A percentile compares a stretch with the other conserved stretches of the same genome.
phyloP scores from a whole-genome alignment of 2,329 filamentous ascomycete species.

The Phialocephala sp. region DNA sequence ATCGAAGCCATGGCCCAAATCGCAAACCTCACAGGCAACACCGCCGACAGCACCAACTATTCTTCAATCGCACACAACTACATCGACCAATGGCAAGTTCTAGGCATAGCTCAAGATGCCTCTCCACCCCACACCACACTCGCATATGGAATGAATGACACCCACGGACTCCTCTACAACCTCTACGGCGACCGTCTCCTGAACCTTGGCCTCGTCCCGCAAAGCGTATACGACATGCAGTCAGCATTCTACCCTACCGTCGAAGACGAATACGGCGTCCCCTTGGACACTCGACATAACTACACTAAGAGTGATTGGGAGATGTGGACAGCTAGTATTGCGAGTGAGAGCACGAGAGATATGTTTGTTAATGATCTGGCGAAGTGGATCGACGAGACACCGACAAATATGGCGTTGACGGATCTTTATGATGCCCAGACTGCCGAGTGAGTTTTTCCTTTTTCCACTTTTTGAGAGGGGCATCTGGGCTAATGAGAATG shows the following conservation, averaged over 20 bases:
- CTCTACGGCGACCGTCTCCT: constrained; percentile 81
- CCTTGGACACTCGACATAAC: constrained; percentile 79
- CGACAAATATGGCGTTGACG: constrained; percentile 72
- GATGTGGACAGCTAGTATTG: constrained; percentile 74
- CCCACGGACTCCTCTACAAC: constrained; percentile 73
- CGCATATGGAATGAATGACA: constrained; percentile 69
- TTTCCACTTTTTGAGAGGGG: not conserved
- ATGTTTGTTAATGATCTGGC: constrained; percentile 74
- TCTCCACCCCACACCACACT: constrained; percentile 72
- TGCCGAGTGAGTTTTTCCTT: constrained; percentile 61
- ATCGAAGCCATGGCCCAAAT: constrained; percentile 81
- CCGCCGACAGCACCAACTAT: constrained; percentile 63
- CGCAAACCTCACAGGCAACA: constrained; percentile 64
- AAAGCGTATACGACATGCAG: constrained; percentile 78
- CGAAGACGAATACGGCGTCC: constrained; percentile 77
- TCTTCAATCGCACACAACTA: constrained; percentile 69
- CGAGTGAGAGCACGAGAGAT: constrained; percentile 61
- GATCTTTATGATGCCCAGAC: constrained; percentile 78
- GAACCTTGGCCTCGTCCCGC: constrained; percentile 76
- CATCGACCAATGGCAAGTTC: constrained; percentile 72
- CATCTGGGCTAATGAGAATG: not conserved
- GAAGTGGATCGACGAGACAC: constrained; percentile 76
- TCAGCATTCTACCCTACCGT: constrained; percentile 76
- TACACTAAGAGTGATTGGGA: constrained; percentile 92
- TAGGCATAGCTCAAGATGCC: constrained; percentile 71